Base-by-base conservation (phyloP, 768 basidiomycete genomes). In the Mycena haematopus region DNA sequence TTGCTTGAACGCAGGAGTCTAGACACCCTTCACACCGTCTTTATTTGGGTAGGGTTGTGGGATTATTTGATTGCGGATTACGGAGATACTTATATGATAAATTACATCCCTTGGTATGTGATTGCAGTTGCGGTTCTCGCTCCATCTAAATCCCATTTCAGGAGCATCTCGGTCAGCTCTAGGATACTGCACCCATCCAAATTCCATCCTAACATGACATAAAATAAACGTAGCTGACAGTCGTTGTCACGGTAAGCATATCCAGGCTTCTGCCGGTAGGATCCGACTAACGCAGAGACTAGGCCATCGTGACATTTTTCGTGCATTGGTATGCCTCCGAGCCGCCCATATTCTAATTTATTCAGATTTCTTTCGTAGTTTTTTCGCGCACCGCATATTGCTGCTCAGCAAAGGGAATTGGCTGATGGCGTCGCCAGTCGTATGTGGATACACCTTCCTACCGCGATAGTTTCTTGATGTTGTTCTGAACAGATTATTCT, bases 231-330 rank as follows among this genome's bases (percentile, higher is more conserved):
- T 67, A 83, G 82, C 55, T 73, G 22, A 70, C 74, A 0, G 74
- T 81, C 22, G 72, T 74, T 15, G 64, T 76, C 21, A 77, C 76
- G 65, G 79, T 78, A 59, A 27, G 73, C 22, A 9, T 13, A 7
- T 56, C n/a, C 25, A n/a, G 19, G 40, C 7, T n/a, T n/a, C n/a
- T n/a, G n/a, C 36, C 6, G 9, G 22, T 10, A 51, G 22, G 10
- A 25, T 10, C n/a, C 17, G 1, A n/a, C 45, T 56, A 1, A 29
- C 36, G 29, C 25, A 6, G 50, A 38, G 6, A 8, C 1, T 45
- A 80, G 82, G 83, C 82, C 0, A 66, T 80, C 27, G 71, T 83
- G 31, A 84, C 83, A 0, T 78, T 83, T 53, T 73, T 83, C 25
- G 83, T 85, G 6, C 83, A 85, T 60, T 80, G 83, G 82, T 84